Conservation (phyloP, 441 rosid genomes). For the Syzygium syzygioides region DNA sequence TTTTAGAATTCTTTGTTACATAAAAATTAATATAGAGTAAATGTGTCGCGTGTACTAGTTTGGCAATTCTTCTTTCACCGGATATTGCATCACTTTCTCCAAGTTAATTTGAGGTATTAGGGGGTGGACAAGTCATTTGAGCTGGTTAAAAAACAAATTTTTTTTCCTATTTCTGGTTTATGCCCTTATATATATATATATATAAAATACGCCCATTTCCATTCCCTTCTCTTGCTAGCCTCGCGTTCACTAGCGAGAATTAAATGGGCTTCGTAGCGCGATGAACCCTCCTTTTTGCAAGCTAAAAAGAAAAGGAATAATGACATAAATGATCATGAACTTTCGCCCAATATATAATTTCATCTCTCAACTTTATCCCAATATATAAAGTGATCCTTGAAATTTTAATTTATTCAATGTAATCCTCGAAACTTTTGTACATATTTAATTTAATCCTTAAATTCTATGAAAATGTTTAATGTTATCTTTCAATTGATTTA, state of each 20-base stretch:
- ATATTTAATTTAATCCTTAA: too few species aligned
- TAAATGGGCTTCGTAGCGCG: not conserved
- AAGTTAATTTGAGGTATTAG: not conserved
- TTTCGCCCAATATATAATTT: rapidly evolving
- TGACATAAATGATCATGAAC: too few species aligned
- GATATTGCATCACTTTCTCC: not conserved
- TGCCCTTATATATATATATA: not conserved
- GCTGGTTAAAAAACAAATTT: not conserved
- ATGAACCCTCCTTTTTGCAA: not conserved
- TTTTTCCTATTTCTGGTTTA: not conserved
- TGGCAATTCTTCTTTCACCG: not conserved
- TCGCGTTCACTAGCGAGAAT: not conserved
- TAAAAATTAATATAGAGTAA: too few species aligned
- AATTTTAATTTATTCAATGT: too few species aligned
- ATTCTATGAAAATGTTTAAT: too few species aligned
- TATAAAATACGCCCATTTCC: not conserved
- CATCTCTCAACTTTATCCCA: rapidly evolving
- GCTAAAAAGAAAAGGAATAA: not conserved
- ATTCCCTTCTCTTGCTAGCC: not conserved
- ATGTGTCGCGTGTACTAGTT: not conserved
- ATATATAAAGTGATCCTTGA: too few species aligned
- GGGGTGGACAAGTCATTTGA: not conserved
- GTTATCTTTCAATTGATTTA: too few species aligned
- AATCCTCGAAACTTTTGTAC: too few species aligned
- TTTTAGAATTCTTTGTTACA: too few species aligned